Evolutionary conservation across 768 basidiomycete genomes (phyloP), one percentile per base, ranked within the genome.

Genomic region (Rhodosporidiobolus odoratus): DNA sequence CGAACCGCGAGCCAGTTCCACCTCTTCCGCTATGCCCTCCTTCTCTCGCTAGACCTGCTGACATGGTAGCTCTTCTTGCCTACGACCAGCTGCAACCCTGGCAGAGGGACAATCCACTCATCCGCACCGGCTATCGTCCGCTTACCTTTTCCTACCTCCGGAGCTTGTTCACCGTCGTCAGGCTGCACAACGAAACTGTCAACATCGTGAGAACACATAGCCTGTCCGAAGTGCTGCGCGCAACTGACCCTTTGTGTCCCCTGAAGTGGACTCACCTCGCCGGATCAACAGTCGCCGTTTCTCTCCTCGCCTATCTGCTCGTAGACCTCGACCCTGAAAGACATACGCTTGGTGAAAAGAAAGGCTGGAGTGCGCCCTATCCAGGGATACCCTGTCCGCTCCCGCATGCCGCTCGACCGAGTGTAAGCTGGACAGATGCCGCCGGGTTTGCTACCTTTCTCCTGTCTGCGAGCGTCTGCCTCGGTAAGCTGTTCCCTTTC

Each of bases 381-480:
- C 57, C 60, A 2, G 40, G 40, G 1, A 41, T 74, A 8, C 85
- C 87, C 73, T 83, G 84, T 67, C 79, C 82, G 32, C 80, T 80
- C 54, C 82, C 88, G 75, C 79, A 88, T 62, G 79, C 80, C 37
- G 78, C 80, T 32, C 84, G 88, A 71, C 82, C 84, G 30, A 80
- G 82, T 50, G 82, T 86, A 52, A 85, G 85, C 32, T 87, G 85
- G 86, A 69, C 80, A 47, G 90, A 91, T 78, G 80, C 81, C 34
- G 82, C 82, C 19, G 85, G 86, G 6, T 83, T 92, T 74, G 79
- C 80, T 30, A 79, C 87, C 62, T 95, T 92, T 79, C 81, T 93
- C 52, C 68, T 82, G 2, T 86, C 87, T 16, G 90, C 91, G 0
- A 82, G 87, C n/a, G 83, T 86, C 52, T 94, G 91, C 79, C 82